Percentiles rank a stretch among this genome's conserved stretches.
phyloP scores from a whole-genome alignment of 2,329 filamentous ascomycete genomes.

The Alternaria sp. region DNA sequence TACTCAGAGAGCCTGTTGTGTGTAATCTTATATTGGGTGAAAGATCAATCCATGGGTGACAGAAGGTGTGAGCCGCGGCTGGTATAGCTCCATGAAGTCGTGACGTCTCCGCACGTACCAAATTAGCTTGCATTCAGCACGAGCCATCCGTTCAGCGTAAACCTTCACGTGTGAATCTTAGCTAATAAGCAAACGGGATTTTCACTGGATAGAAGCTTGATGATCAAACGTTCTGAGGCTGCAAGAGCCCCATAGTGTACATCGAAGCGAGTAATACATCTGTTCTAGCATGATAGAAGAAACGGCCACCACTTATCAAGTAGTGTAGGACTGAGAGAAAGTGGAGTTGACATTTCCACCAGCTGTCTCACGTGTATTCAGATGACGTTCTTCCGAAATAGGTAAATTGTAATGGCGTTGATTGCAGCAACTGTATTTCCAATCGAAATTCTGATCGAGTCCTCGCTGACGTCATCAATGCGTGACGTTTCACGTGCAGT shows the following conservation, averaged over 20 bases:
- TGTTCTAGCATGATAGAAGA: neutral
- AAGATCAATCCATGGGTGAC: neutral
- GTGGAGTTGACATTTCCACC: neutral
- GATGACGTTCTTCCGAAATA: neutral
- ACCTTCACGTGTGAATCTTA: neutral
- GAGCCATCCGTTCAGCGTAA: constrained; percentile 8
- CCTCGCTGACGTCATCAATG: neutral
- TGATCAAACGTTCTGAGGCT: neutral
- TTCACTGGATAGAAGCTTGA: neutral
- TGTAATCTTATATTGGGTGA: neutral
- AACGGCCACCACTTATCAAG: neutral
- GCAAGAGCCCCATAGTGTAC: neutral
- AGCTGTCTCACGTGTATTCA: neutral
- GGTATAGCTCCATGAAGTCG: constrained; percentile 2
- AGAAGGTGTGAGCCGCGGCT: constrained; percentile 1
- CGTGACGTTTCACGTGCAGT: neutral
- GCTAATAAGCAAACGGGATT: neutral
- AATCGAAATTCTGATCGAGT: neutral
- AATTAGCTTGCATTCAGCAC: constrained; percentile 12
- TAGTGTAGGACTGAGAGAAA: neutral
- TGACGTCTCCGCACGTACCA: constrained; percentile 11
- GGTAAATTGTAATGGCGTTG: neutral
- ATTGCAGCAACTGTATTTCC: neutral
- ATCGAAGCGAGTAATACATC: neutral
- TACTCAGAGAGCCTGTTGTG: neutral